These are phyloP conservation scores for Paramecium sexaurelia DNA, from an alignment of 73 alveolate genomes.

Conservation along the genomic window DNA sequence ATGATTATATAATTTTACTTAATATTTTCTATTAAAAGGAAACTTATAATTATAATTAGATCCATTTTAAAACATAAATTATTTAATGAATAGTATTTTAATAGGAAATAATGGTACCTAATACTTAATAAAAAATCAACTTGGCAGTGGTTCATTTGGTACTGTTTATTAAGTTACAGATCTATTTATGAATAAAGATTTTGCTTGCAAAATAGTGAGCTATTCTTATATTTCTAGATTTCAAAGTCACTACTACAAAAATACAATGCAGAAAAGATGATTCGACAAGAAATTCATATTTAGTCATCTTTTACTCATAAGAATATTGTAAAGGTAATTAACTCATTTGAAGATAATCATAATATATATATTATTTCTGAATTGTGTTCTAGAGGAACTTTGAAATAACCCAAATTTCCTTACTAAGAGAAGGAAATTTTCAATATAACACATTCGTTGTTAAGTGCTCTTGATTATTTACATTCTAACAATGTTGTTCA, in stretches of 20 bases:
- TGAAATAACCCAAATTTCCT: not conserved
- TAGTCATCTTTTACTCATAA: not conserved
- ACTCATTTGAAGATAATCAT: not conserved
- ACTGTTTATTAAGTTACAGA: not conserved
- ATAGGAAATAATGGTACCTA: too few species aligned
- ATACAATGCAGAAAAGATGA: not conserved
- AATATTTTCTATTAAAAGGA: too few species aligned
- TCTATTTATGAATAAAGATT: not conserved
- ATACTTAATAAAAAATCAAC: too few species aligned
- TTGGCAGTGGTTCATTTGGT: not conserved
- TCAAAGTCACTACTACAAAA: not conserved
- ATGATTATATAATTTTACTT: too few species aligned
- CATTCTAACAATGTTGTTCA: not conserved
- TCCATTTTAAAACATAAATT: too few species aligned
- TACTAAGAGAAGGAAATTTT: not conserved
- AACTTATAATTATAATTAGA: too few species aligned
- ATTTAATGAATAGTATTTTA: too few species aligned
- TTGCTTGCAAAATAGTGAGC: not conserved
- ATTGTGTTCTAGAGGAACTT: not conserved
- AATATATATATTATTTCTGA: not conserved
- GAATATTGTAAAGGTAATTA: not conserved
- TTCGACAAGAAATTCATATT: not conserved
- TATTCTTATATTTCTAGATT: not conserved
- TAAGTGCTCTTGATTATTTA: not conserved
- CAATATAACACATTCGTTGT: not conserved